Evolutionary conservation across 805 yeast genomes (phyloP), one percentile per base, ranked within the genome.

Genomic region (Candida qinlingensis): DNA sequence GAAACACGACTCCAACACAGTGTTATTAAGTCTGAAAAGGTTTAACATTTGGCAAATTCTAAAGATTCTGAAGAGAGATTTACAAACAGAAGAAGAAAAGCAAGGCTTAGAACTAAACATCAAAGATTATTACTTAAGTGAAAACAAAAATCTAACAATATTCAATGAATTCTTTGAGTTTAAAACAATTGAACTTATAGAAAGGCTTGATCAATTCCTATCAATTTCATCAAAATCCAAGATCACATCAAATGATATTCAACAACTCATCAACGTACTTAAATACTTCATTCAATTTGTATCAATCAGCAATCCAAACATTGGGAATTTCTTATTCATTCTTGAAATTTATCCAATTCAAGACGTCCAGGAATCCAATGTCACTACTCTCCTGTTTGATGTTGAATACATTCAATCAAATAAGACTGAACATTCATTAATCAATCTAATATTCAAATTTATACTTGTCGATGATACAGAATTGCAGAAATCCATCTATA

Each of bases 81-180:
- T 42, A 31, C 38, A 48, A 3, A 31, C n/a, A 9, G 39, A 48
- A 8, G 50, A 47, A 10, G 47, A 48, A 1, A 47, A 46, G 8
- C 34, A 31, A 31, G 34, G 34, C 34, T 25, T 53, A 4, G 65
- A 64, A 37, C 37, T 62, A 33, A 54, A 61, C 9, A 41, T 67
- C 5, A 54, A 60, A 34, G 69, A 68, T 45, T 64, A 62, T 35
- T 69, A 68, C 44, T 44, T 66, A 1, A 44, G 52, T 7, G 51
- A 55, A 4, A 67, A 62, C 45, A 64, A 62, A 44, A 71, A 69
- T 42, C 46, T 67, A 6, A 54, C 65, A 0, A 48, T 63, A 3
- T 69, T 65, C 44, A 64, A 61, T 6, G 68, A 68, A 34, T 57
- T 67, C 39, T 68, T 69, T 48, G 63, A 61, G 29, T 58, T 52